Evolutionary conservation across 139 green algal genomes (phyloP), one percentile per base, ranked within the genome.

Genomic region (Deuterostichococcus epilithicus): DNA sequence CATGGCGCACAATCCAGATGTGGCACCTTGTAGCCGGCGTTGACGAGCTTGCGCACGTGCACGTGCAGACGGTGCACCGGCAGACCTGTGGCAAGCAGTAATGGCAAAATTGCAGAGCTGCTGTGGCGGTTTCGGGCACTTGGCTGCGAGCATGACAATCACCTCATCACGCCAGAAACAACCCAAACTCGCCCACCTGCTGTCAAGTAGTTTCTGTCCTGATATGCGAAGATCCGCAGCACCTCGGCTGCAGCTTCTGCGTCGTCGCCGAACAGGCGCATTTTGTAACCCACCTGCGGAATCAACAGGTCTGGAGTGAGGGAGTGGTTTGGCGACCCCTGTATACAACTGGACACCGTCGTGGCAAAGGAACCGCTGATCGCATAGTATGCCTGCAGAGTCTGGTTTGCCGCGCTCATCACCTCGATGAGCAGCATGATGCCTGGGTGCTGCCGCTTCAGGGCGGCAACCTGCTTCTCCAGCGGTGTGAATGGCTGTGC

Each of bases 261-360:
- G 79, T 98, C 94, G 13, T 89, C 80, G 1, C 93, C 94, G 85
- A 97, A 98, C 34, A 98, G 91, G 0, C 88, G 78, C 30, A 90
- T 83, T 82, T 91, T 91, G 89, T 96, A 96, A 22, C 91, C 91
- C 32, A 91, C 86, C 84, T 94, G 83, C 69, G 85, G 23, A 71
- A 52, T 22, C 25, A 60, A 28, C 23, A 72, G 47, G n/a, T 18
- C n/a, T 26, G 26, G 25, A 76, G 66, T 66, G 13, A 68, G n/a
- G 23, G 28, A 33, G 63, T 23, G 42, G 26, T 22, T n/a, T 34
- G 58, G 38, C 25, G 5, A 32, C 3, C 35, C 68, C 20, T 28
- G 32, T 35, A 52, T 74, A 30, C 35, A 18, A 36, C 15, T 76
- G 69, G 26, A 35, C 3, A 73, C 6, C 26, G n/a, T 72, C 32